Evolutionary conservation across 129 eudicot genomes (phyloP).

Genomic region (Centella asiatica): DNA sequence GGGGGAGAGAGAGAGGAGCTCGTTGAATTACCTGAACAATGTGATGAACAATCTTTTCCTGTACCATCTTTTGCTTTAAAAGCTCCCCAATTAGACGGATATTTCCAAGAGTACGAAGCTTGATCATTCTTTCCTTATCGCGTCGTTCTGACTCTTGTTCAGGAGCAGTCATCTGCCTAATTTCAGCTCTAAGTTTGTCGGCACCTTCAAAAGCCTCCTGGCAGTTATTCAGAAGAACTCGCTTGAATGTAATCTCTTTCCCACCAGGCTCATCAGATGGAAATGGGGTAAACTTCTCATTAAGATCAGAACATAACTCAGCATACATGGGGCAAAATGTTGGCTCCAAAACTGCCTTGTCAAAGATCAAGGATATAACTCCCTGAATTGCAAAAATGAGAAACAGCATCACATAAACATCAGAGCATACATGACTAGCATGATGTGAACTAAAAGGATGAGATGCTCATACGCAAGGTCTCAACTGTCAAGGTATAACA

Average conservation of each 20-base stretch:
- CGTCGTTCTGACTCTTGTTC: conserved; percentile 78
- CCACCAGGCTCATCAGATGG: conserved; percentile 89
- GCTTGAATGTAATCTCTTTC: conserved; percentile 74
- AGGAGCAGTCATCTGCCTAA: conserved; percentile 77
- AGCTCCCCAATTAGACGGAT: conserved; percentile 98
- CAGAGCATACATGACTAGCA: background rate
- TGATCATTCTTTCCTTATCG: conserved; percentile 78
- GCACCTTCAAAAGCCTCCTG: conserved; percentile 99
- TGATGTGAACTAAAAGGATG: background rate
- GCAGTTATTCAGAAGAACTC: conserved; percentile 75
- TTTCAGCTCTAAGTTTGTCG: conserved; percentile 66
- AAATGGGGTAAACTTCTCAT: conserved; percentile 72
- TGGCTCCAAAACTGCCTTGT: conserved; percentile 93
- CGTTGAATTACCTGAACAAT: conserved; percentile 87
- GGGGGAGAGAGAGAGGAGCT: too few relatives aligned
- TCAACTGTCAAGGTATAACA: too few relatives aligned
- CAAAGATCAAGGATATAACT: conserved; percentile 88
- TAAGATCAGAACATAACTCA: conserved; percentile 76
- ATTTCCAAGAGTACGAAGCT: conserved; percentile 92
- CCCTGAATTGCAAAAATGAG: conserved; percentile 40
- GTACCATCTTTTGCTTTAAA: conserved; percentile 96
- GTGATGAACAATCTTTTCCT: conserved; percentile 94
- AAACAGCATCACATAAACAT: background rate
- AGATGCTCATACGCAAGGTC: too few relatives aligned
- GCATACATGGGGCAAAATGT: conserved; percentile 99